phyloP scores from a whole-genome alignment of 148 eudicot species.

The Chenopodium berlandieri region DNA sequence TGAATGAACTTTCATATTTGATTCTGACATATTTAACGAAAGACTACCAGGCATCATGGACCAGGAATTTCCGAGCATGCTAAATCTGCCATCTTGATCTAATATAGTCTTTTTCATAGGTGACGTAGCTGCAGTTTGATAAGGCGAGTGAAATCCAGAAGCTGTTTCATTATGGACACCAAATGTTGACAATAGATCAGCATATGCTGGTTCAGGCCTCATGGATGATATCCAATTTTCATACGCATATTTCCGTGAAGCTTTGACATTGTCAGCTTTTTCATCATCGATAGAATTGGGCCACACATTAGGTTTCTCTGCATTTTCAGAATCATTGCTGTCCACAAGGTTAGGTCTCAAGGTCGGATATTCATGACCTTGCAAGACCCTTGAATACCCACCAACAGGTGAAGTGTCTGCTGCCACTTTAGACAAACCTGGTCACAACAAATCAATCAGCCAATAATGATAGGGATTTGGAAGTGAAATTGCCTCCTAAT shows the following conservation, averaged over 20 bases:
- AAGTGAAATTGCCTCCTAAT: neutral
- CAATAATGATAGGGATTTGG: neutral
- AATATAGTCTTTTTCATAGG: slow-evolving; percentile 41
- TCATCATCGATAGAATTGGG: slow-evolving; percentile 52
- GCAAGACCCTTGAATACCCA: slow-evolving; percentile 74
- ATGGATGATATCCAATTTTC: slow-evolving; percentile 54
- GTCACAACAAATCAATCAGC: slow-evolving; percentile 9
- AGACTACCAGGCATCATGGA: slow-evolving; percentile 49
- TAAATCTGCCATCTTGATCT: slow-evolving; percentile 58
- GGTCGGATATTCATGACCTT: slow-evolving; percentile 84
- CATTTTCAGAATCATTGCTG: slow-evolving; percentile 63
- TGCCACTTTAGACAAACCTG: slow-evolving; percentile 57
- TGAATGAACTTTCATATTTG: slow-evolving; percentile 40
- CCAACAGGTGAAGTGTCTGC: slow-evolving; percentile 61
- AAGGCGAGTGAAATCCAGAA: slow-evolving; percentile 44
- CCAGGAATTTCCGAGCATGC: slow-evolving; percentile 50
- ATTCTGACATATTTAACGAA: slow-evolving; percentile 69
- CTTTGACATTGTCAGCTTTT: slow-evolving; percentile 43
- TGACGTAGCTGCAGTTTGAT: slow-evolving; percentile 33
- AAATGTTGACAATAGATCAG: slow-evolving; percentile 77
- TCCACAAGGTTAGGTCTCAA: slow-evolving; percentile 66
- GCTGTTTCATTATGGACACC: slow-evolving; percentile 48
- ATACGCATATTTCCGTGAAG: slow-evolving; percentile 48
- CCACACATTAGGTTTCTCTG: slow-evolving; percentile 61
- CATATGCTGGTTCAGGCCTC: slow-evolving; percentile 63